These are phyloP conservation scores for Chiua sp. DNA, from an alignment of 1,284 basidiomycete species.

Conservation along the genomic window DNA sequence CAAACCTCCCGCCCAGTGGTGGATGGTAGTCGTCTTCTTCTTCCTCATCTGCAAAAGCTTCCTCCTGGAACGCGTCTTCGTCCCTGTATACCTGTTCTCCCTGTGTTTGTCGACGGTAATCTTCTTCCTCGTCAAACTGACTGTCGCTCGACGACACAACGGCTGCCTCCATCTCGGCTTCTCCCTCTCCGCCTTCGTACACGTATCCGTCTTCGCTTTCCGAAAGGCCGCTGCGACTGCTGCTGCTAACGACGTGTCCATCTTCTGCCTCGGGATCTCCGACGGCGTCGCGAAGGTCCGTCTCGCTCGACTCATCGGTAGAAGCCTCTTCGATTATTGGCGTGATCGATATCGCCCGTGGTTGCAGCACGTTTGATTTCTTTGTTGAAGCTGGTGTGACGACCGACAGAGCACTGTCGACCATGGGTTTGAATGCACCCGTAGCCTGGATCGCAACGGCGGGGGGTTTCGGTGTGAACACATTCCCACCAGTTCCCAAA, in stretches of 20 bases:
- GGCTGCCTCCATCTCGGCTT: slow-evolving; percentile 37
- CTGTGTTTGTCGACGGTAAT: slow-evolving; percentile 31
- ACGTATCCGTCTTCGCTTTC: slow-evolving; percentile 39
- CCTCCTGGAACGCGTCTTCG: slow-evolving; percentile 32
- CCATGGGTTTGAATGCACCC: slow-evolving; percentile 51
- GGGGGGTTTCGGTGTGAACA: slow-evolving; percentile 53
- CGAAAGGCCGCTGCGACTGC: slow-evolving; percentile 38
- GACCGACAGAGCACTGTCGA: slow-evolving; percentile 44
- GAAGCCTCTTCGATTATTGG: slow-evolving; percentile 33
- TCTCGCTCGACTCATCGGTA: slow-evolving; percentile 40
- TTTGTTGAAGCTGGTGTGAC: slow-evolving; percentile 26
- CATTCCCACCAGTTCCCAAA: slow-evolving; percentile 23
- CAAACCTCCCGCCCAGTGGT: slow-evolving; percentile 76
- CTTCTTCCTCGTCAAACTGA: slow-evolving; percentile 38
- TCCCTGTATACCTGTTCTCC: slow-evolving; percentile 25
- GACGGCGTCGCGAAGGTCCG: slow-evolving; percentile 22
- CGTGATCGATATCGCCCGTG: slow-evolving; percentile 23
- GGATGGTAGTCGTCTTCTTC: slow-evolving; percentile 39
- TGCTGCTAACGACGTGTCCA: slow-evolving; percentile 26
- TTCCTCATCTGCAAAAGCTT: slow-evolving; percentile 35
- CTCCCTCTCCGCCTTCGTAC: slow-evolving; percentile 34
- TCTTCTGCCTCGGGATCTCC: slow-evolving; percentile 34
- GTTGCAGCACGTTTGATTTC: slow-evolving; percentile 28
- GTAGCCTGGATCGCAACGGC: slow-evolving; percentile 11
- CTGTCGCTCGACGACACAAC: slow-evolving; percentile 41